Base-by-base conservation (phyloP, 176 grass and related monocot genomes). In the Hordeum marinum region DNA sequence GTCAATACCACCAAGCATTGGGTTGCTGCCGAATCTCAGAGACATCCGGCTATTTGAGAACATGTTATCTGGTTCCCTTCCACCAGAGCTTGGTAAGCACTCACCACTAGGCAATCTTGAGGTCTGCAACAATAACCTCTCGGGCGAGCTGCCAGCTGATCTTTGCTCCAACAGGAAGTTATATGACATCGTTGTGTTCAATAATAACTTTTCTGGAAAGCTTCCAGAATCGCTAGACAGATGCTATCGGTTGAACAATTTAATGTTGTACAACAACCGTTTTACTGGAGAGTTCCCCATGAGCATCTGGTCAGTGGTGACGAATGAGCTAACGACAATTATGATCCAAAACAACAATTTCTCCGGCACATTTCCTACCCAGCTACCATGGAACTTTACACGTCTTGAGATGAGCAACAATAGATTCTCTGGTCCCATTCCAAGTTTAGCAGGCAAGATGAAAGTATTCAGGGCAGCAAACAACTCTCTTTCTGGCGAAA, bases 61-160 rank as follows among this genome's bases (percentile, higher is more conserved):
- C 45, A 89, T 36, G 9, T 79, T 97, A 18, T 84, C 84, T 8
- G 91, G 89, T 12, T 6, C 18, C 10, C 73, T 93, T 39, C 94
- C 91, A 13, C 29, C 84, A 31, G 84, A 90, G 84, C 84, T 96
- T 43, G 94, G 94, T 32, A 90, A 91, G n/a, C 86, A 93, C 77
- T 96, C 89, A 6, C 39, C 59, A 0, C 58, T 96, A 21, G 14
- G 34, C 13, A 85, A 90, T 77, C 5, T 96, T 7, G 89, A 91
- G 75, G 74, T 91, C n/a, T 0, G 2, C 73, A 54, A 90, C 50
- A 96, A 96, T 26, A 68, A 57, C 0, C 23, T 93, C 42, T 89
- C 81, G 0, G 89, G 94, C 1, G 6, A 85, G 46, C 60, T 96
- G 17, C 94, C 89, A 15, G 18, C 86, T 3, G 24, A 79, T n/a